These are phyloP conservation scores for Zasmidium angulare DNA, from an alignment of 2,329 filamentous ascomycete species.

Conservation along the genomic window DNA sequence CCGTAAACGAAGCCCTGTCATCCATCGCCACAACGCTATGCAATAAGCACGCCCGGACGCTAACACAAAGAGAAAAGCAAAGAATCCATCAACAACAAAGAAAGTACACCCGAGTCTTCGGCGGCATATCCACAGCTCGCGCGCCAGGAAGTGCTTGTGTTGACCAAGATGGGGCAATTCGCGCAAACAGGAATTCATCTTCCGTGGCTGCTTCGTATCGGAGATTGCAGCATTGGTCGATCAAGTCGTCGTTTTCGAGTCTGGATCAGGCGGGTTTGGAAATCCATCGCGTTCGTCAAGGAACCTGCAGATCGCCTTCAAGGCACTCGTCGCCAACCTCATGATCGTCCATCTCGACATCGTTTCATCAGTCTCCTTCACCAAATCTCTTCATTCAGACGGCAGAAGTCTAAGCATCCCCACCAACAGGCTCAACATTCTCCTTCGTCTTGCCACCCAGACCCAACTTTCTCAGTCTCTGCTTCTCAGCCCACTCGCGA, in stretches of 20 bases:
- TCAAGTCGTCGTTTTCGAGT: neutral
- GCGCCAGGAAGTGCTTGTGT: neutral
- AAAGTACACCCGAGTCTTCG: neutral
- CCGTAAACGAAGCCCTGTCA: no score
- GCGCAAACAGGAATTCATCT: neutral
- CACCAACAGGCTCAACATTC: neutral
- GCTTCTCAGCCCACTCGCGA: conserved; percentile 52
- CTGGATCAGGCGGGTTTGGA: neutral
- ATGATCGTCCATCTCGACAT: no score
- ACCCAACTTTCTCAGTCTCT: conserved; percentile 37
- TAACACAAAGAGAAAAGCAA: no score
- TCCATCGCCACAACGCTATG: no score
- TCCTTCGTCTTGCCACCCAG: neutral
- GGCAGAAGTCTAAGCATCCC: neutral
- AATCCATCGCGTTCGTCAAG: neutral
- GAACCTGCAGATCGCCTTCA: neutral
- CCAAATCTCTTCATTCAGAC: neutral
- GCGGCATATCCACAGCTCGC: neutral
- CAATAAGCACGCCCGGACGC: no score
- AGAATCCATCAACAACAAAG: neutral
- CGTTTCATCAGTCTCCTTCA: no score
- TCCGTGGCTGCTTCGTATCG: neutral
- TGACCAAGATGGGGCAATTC: neutral
- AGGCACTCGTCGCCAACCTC: no score
- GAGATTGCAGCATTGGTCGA: neutral